phyloP scores from a whole-genome alignment of 768 basidiomycete genomes.

The Tricholoma terreum region DNA sequence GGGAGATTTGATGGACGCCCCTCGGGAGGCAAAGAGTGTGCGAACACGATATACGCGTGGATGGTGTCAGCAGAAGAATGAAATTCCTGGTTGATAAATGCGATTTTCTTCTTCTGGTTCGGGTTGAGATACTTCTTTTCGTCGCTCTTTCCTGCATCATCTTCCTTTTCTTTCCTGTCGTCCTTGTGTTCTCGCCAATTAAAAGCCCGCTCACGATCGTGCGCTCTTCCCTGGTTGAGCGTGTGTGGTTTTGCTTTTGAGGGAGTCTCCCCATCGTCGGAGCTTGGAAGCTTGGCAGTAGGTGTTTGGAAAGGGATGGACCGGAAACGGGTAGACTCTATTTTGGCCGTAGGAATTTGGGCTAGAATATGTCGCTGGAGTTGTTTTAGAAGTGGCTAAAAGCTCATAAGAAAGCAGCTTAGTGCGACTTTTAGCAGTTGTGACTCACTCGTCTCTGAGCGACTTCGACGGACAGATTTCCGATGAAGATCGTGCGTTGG shows the following conservation, averaged over 20 bases:
- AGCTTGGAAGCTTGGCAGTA: constrained; percentile 56
- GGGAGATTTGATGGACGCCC: constrained; percentile 49
- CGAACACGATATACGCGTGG: constrained; percentile 92
- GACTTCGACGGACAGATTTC: constrained; percentile 78
- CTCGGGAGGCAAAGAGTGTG: constrained; percentile 50
- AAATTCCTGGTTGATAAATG: constrained; percentile 91
- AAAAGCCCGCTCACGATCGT: constrained; percentile 56
- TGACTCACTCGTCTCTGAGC: constrained; percentile 69
- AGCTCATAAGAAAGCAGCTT: constrained; percentile 1
- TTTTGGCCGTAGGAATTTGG: constrained; percentile 69
- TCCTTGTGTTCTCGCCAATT: constrained; percentile 52
- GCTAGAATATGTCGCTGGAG: constrained; percentile 75
- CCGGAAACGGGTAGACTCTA: constrained; percentile 92
- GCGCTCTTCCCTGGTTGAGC: constrained; percentile 37
- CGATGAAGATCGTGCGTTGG: constrained; percentile 86
- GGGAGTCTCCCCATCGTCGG: constrained; percentile 27
- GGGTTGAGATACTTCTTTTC: constrained; percentile 73
- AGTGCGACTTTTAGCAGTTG: not conserved
- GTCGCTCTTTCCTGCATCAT: constrained; percentile 38
- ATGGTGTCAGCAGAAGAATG: constrained; percentile 73
- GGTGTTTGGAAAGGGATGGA: constrained; percentile 89
- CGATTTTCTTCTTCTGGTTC: constrained; percentile 87
- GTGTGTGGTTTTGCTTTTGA: constrained; percentile 24
- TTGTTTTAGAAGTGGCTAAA: constrained; percentile 72
- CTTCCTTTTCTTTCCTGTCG: constrained; percentile 35